Evolutionary conservation across 345 rosid genomes (phyloP).

Genomic region (Gossypium sturtianum): DNA sequence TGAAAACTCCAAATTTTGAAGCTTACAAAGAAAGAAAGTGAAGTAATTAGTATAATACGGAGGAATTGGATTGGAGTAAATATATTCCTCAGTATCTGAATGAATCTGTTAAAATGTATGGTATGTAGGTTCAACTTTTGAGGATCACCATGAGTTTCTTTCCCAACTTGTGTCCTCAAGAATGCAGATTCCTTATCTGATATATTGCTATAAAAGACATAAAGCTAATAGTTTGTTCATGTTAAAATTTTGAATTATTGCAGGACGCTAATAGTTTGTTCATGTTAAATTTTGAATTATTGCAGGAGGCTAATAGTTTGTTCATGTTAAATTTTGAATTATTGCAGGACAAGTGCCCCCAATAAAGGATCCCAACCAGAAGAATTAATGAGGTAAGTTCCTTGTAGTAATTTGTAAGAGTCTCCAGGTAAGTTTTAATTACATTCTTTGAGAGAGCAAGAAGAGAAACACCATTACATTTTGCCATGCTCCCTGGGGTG

Average conservation of each 20-base stretch:
- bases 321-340: constrained; percentile 12
- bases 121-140: background rate
- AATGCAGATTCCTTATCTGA: background rate
- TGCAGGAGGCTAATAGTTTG: constrained; percentile 33
- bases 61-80: background rate
- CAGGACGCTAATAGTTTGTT: background rate
- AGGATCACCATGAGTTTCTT: background rate
- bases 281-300: constrained; percentile 8
- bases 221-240: constrained; percentile 2
- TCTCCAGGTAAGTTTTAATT: background rate
- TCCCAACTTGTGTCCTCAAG: background rate
- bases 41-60: background rate
- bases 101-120: background rate
- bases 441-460: background rate
- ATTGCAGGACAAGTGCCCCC: constrained; percentile 36
- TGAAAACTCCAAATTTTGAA: background rate
- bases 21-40: background rate
- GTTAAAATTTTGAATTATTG: constrained; percentile 4
- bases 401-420: background rate
- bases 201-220: background rate
- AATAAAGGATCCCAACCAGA: constrained; percentile 42
- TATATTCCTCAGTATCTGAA: background rate
- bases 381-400: constrained; percentile 70
- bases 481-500: background rate
- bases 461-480: background rate